Conservation (phyloP, 441 rosid species). For the Syzygium malaccense region DNA sequence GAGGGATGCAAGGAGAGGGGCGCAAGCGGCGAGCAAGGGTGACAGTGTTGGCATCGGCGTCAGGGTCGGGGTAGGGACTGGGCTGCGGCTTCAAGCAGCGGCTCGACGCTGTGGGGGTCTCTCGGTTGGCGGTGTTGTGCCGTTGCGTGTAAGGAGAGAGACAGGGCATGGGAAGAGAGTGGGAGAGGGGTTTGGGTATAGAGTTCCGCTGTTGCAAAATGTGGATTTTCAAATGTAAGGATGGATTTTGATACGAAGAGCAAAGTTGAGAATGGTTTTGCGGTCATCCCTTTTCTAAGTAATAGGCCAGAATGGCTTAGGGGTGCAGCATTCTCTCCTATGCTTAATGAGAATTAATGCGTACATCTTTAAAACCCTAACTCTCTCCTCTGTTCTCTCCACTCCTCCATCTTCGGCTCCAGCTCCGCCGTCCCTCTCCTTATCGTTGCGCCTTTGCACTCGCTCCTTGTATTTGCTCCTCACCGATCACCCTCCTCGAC, state of each 20-base stretch:
- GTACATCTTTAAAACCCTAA: not conserved
- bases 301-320: not conserved
- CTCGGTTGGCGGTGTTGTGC: not conserved
- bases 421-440: not conserved
- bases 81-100: not conserved
- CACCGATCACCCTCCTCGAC: not conserved
- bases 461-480: not conserved
- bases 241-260: not conserved
- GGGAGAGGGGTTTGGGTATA: not conserved
- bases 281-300: not conserved
- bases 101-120: not conserved
- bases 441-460: fast-evolving
- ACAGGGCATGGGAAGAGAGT: not conserved
- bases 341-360: fast-evolving
- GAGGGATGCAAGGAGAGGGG: not conserved
- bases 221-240: not conserved
- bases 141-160: not conserved
- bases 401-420: no score
- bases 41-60: not conserved
- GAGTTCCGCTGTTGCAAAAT: not conserved
- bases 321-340: not conserved
- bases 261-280: not conserved
- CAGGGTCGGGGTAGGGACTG: fast-evolving
- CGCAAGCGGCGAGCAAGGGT: not conserved
- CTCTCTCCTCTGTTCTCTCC: not conserved